Evolutionary conservation across 1,139 yeast species (phyloP).

Genomic region (Yamadazyma kanchanaburiensis): DNA sequence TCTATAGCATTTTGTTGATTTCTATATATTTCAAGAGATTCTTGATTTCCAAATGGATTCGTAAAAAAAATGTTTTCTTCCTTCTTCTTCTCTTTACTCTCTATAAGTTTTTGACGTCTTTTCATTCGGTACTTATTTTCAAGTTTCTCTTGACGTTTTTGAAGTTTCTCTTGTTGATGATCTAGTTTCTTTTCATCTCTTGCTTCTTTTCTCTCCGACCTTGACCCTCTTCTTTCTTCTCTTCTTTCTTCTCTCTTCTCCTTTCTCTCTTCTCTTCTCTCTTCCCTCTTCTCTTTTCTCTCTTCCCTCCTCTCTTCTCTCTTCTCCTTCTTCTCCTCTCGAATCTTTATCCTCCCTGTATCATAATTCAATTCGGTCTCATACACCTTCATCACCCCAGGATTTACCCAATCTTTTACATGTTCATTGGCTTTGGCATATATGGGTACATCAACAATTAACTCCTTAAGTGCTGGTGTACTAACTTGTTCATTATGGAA

Average conservation of each 20-base stretch:
- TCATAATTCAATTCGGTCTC: slow-evolving; percentile 16
- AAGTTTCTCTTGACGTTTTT: slow-evolving; percentile 6
- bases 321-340: slow-evolving; percentile 7
- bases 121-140: slow-evolving; percentile 6
- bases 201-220: slow-evolving; percentile 1
- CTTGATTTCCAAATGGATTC: slow-evolving; percentile 12
- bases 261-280: slow-evolving; percentile 7
- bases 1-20: slow-evolving; percentile 2
- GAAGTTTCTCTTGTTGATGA: slow-evolving; percentile 1
- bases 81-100: slow-evolving; percentile 10
- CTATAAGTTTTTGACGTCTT: slow-evolving; percentile 6
- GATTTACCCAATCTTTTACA: slow-evolving; percentile 17
- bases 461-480: slow-evolving; percentile 35
- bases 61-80: slow-evolving; percentile 6
- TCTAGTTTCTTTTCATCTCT: slow-evolving; percentile 2
- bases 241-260: slow-evolving; percentile 12
- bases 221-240: slow-evolving; percentile 1
- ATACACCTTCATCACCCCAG: slow-evolving; percentile 15
- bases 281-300: slow-evolving; percentile 8
- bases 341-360: slow-evolving; percentile 13
- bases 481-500: slow-evolving; percentile 37
- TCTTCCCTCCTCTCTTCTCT: slow-evolving; percentile 11
- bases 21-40: slow-evolving; percentile 6
- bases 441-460: slow-evolving; percentile 40
- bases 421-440: slow-evolving; percentile 40